A percentile compares a stretch with the other conserved stretches of the same genome.
Evolutionary conservation across 192 early-diverging fungal species (phyloP).

Genomic region (Obelidium mucronatum): DNA sequence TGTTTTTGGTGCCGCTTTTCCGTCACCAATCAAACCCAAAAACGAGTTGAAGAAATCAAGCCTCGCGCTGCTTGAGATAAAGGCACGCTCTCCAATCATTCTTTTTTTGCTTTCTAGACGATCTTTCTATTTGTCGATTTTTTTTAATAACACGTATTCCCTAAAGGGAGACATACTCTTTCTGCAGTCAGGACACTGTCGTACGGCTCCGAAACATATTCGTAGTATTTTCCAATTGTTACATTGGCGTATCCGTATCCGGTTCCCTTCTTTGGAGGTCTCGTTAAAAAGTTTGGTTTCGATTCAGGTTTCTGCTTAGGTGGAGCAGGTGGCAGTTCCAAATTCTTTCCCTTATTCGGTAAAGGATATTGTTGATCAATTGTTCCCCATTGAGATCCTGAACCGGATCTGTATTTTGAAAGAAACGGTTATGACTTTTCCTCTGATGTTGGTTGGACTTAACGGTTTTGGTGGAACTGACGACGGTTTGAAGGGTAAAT

Average conservation of each 20-base stretch:
- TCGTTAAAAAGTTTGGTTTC: conserved; percentile 59
- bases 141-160: background rate
- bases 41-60: conserved; percentile 60
- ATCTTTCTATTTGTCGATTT: conserved; percentile 35
- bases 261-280: conserved; percentile 60
- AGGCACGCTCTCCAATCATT: conserved; percentile 54
- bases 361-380: conserved; percentile 66
- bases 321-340: conserved; percentile 25
- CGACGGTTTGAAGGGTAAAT: conserved; percentile 58
- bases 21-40: conserved; percentile 39
- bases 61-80: conserved; percentile 46
- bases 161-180: conserved; percentile 18
- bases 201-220: conserved; percentile 61
- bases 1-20: background rate
- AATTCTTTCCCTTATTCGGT: conserved; percentile 42
- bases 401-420: conserved; percentile 58
- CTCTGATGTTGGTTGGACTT: background rate
- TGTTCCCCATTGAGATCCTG: conserved; percentile 59
- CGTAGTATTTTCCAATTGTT: conserved; percentile 60
- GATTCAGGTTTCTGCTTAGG: conserved; percentile 40
- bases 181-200: conserved; percentile 40
- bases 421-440: conserved; percentile 4
- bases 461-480: conserved; percentile 62
- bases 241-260: conserved; percentile 60
- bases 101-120: conserved; percentile 49